Base-by-base conservation (phyloP, 129 eudicot species). In the Chrysanthemum seticuspe region DNA sequence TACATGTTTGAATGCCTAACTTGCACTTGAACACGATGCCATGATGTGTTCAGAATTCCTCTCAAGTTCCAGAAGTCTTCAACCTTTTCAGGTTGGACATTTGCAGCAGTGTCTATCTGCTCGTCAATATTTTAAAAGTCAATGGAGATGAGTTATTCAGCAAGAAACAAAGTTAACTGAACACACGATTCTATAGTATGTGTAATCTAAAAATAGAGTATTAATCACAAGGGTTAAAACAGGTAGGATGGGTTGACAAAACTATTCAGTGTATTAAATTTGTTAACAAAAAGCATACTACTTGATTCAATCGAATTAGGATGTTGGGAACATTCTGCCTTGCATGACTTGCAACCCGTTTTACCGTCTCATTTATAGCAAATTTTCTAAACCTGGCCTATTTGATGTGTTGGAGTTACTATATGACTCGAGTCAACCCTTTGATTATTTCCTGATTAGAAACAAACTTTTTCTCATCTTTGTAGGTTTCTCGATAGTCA, bases 1-100 rank as follows among this genome's bases (percentile, higher is more conserved):
- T 82, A 94, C 88, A 88, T 66, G 59, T 75, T 90, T 64, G 99
- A 90, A 63, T 83, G 99, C 56, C 93, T 91, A 57, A 88, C 83
- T 64, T 84, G 90, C 59, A 90, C 91, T 15, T 81, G 87, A 72
- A 94, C 94, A 67, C 89, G 87, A 82, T 94, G 99, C 99, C 99
- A 94, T 52, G 96, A 94, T 21, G 99, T 94, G 88, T 90, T 94
- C 27, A 94, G 76, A 77, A 94, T 85, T n/a, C 99, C 99, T 79
- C 99, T 83, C 84, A 94, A 76, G 81, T 94, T 94, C 99, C 99
- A 90, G 25, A 90, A 52, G 70, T 57, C 87, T 64, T 87, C 88
- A 6, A 94, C 96, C 19, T 78, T 90, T 81, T 90, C 89, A 16
- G 98, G 98, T 71, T 94, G 98, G 53, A 90, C 96, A 76, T 94